Evolutionary conservation across 176 grass and related monocot species (phyloP), one percentile per base, ranked within the genome.

Genomic region (Neostapfia colusana): DNA sequence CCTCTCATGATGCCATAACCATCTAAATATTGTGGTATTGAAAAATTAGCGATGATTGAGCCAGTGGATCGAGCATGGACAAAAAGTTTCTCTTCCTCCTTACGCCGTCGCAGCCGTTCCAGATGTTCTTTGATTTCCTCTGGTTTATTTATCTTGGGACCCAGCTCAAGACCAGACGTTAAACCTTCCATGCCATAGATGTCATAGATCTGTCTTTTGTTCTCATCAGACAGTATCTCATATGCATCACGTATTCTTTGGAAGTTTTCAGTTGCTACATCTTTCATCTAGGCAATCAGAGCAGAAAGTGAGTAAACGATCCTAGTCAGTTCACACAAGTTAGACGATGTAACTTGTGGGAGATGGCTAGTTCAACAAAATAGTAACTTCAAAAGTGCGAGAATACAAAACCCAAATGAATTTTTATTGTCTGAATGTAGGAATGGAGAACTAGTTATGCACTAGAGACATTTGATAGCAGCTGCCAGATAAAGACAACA

Each of bases 181-280:
- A 98, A 87, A 41, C 95, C 95, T 89, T 98, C 95, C 89, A 98
- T 98, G 15, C 91, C 95, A 86, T 98, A 95, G 15, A 98, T 90
- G 78, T 98, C 95, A 82, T 98, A 98, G n/a, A 98, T 92, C 75
- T 94, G 91, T 40, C 95, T 89, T 92, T 95, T 98, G 53, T 88
- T 81, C 67, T 86, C 88, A 82, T 98, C 89, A 2, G 76, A 90
- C 75, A 98, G 76, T 70, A 98, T 78, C 68, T 90, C 89, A 45
- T 98, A 95, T 80, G 95, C 95, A 80, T 95, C 91, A 67, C 87
- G 69, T 83, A 98, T 95, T 66, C 89, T 82, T 70, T 92, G 91
- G 66, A 98, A 98, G 79, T 95, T 98, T 76, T 98, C 91, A 45
- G 95, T 98, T 43, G 95, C 95, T 57, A 84, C 76, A 86, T 98